Evolutionary conservation across 2,329 filamentous ascomycete species (phyloP).

Genomic region (Penicillium sp.): DNA sequence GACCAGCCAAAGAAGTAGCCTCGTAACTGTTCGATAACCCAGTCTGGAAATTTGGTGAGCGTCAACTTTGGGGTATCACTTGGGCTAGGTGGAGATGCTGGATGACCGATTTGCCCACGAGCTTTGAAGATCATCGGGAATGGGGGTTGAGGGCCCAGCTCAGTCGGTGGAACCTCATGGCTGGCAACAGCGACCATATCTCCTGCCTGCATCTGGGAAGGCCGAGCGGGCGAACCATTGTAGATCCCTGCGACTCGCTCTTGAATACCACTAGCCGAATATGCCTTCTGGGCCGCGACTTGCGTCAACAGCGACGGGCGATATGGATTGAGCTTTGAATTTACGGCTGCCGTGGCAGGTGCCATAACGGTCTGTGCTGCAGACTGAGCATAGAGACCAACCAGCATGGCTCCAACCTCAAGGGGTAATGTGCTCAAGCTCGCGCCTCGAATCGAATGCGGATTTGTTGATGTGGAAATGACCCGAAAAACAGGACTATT

Average conservation of each 20-base stretch:
- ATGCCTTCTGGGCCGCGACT: conserved; percentile 36
- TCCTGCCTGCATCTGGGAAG: conserved; percentile 20
- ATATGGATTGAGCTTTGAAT: conserved; percentile 29
- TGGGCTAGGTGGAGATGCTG: conserved; percentile 45
- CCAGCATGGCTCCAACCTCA: conserved; percentile 57
- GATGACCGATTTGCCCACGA: conserved; percentile 10
- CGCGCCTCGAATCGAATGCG: conserved; percentile 64
- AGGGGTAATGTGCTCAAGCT: conserved; percentile 66
- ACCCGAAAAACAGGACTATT: conserved; percentile 68
- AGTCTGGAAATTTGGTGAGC: conserved; percentile 54
- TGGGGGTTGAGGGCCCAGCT: conserved; percentile 35
- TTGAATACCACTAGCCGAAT: conserved; percentile 32
- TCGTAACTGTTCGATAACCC: conserved; percentile 55
- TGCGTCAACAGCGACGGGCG: conserved; percentile 33
- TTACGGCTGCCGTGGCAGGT: conserved; percentile 28
- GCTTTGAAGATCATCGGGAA: conserved; percentile 33
- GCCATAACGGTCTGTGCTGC: conserved; percentile 26
- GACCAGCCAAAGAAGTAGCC: conserved; percentile 70
- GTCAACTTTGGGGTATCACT: conserved; percentile 58
- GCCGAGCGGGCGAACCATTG: conserved; percentile 41
- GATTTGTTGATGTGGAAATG: conserved; percentile 64
- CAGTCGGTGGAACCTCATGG: conserved; percentile 14
- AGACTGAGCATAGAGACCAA: conserved; percentile 46
- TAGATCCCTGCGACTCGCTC: conserved; percentile 30
- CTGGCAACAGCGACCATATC: conserved; percentile 29